Evolutionary conservation across 805 yeast genomes (phyloP), one percentile per base, ranked within the genome.

Genomic region (Ogataea chonburiensis): DNA sequence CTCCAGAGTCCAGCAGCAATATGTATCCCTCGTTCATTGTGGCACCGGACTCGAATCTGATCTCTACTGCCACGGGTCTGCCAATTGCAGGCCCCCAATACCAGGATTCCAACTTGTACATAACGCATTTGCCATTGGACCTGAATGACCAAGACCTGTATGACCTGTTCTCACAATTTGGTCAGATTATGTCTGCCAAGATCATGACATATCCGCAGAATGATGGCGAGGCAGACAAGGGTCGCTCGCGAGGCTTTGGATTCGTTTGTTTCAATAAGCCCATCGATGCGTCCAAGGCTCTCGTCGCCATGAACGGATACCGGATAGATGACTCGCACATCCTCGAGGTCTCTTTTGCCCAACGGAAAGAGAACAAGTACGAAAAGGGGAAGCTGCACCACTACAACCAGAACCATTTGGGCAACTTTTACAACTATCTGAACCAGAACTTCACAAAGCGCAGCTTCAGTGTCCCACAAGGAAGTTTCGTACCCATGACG

Each of bases 31-130:
- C 56, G 3, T 56, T 56, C 28, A 40, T 53, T 12, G 28, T 55
- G 14, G 41, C 60, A 7, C 49, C 56, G n/a, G 63, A 58, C 38
- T 43, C 60, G 12, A 57, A 52, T 29, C 24, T 50, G 24, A 50
- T 52, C 17, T 47, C 57, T 13, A 51, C 63, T 13, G 31, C 55
- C 5, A 49, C 60, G 5, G 62, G 71, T n/a, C 52, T 64, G 37
- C 60, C 70, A 12, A 50, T 68, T 7, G 70, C 73, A 3, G 71
- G 72, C 0, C 71, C 73, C 7, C 60, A 64, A 35, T 72, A 64
- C 46, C 87, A 80, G 54, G 87, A 81, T 48, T 77, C 87, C 5
- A 85, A 85, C 57, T 66, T 85, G 28, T 85, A 84, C 53, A 78
- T 85, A 22, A 81, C 78, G 42, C 77, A 78, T 52, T 60, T 85